Evolutionary conservation across 805 yeast species (phyloP), one percentile per base, ranked within the genome.

Genomic region (Saccharomycopsis selenospora): DNA sequence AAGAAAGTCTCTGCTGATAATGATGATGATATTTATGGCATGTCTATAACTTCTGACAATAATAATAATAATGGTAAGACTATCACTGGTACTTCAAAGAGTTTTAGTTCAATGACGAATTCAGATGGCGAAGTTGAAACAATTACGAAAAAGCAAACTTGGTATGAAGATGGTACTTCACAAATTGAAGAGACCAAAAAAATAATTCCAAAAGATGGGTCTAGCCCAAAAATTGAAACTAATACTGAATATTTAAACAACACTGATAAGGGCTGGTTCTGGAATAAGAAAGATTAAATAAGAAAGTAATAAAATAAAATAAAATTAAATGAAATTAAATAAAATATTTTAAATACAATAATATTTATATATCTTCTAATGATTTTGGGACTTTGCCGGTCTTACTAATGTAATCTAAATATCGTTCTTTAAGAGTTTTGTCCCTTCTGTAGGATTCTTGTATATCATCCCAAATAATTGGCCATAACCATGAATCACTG

Each of bases 61-160:
- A 25, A 13, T 5, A 27, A 40, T 13, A 47, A 54, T 26, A 46
- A 47, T 27, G 56, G 53, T 25, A 62, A 58, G 23, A 61, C 55
- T 13, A 57, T 67, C 3, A 59, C 70, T 3, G 73, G 77, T 0
- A 65, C 67, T 3, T 63, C 70, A 14, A 67, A 64, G 29, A 63
- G 67, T 3, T 62, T 68, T 2, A 55, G 65, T 8, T 64, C 64
- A 48, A 63, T 59, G 25, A 64, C 73, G 3, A 53, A 70, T 20
- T 67, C 65, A 4, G 67, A 73, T 24, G 79, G 77, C 3, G 69
- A 68, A 22, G 53, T 60, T 17, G 75, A 75, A 53, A 71, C 70
- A 50, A 51, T 65, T 23, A 66, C 68, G 2, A 65, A 64, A 43
- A 52, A 58, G 6, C 61, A 66, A 45, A 67, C 69, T 24, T 65